phyloP scores from a whole-genome alignment of 2,329 filamentous ascomycete species.

The Madurella fahalii region DNA sequence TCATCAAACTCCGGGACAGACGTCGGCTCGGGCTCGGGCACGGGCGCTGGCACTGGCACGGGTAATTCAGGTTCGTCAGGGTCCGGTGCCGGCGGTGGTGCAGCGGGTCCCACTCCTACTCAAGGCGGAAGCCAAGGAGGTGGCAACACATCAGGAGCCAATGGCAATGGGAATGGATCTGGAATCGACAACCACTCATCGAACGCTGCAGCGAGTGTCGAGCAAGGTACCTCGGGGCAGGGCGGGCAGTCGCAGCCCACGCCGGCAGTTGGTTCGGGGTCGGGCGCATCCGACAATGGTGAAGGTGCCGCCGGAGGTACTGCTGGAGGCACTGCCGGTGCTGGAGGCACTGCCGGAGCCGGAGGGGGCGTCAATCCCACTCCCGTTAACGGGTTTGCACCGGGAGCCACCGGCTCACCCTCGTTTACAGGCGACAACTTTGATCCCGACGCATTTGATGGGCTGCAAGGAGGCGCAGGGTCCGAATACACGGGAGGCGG shows the following conservation, averaged over 20 bases:
- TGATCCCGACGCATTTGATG: background rate
- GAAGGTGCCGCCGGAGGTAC: background rate
- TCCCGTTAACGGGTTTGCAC: background rate
- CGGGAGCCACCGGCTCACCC: background rate
- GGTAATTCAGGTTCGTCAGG: background rate
- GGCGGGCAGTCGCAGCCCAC: background rate
- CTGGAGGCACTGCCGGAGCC: background rate
- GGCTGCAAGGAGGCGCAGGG: background rate
- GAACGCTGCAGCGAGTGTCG: background rate
- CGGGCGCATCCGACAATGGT: background rate
- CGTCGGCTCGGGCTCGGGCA: background rate
- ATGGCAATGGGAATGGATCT: background rate
- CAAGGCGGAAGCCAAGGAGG: background rate
- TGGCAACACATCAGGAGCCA: background rate
- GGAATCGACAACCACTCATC: slow-evolving; percentile 4
- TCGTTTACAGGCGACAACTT: slow-evolving; percentile 1
- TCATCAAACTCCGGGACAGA: background rate
- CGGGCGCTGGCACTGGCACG: background rate
- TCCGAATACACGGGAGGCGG: background rate
- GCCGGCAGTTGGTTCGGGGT: background rate
- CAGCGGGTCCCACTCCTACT: background rate
- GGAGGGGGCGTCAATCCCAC: background rate
- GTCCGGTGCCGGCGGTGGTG: background rate
- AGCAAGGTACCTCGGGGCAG: background rate
- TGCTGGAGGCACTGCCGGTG: no score